Base-by-base conservation (phyloP, 768 basidiomycete genomes). In the Lactifluus piperatus region DNA sequence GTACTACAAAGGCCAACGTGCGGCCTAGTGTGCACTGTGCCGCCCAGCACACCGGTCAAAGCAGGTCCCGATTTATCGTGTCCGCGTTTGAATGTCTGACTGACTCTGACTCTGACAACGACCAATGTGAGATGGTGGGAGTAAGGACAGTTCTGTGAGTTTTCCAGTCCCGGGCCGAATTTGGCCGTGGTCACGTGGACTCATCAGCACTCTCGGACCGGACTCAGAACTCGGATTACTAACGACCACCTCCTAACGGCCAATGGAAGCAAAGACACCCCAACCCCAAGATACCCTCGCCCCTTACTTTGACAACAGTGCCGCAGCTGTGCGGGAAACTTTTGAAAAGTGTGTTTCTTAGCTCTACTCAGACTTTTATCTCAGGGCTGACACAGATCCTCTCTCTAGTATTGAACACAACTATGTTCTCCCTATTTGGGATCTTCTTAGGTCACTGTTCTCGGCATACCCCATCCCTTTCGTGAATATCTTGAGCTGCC, bases 301-400 rank as follows among this genome's bases (percentile, higher is more conserved):
- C 8, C 44, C 56, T 24, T 61, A 64, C 30, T 54, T 64, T 41
- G 60, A 64, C 29, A 51, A 51, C 20, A 64, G 60, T 29, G 60
- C 30, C 20, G 27, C 56, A 16, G 27, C 56, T 41, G 63, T 64
- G 16, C 55, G 49, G 36, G 52, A 47, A 32, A 47, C 27, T 1
- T 55, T 62, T 51, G 26, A 51, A 18, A 41, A 44, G 63, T 62
- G 14, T n/a, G 51, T 37, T 18, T 22, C 29, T 34, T 36, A 24
- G 10, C 20, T 32, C 7, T 27, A 18, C n/a, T 2, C 26, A 32
- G 22, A 13, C 34, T 14, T 45, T 51, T 16, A 45, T 18, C 30
- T n/a, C n/a, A n/a, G n/a, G n/a, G n/a, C n/a, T 9, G 39, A 54
- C 39, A 4, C 22, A 26, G 27, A 48, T 11, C 22, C 8, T 34